Evolutionary conservation across 257 asterid species (phyloP), one percentile per base, ranked within the genome.

Genomic region (Solanum clarkiae): DNA sequence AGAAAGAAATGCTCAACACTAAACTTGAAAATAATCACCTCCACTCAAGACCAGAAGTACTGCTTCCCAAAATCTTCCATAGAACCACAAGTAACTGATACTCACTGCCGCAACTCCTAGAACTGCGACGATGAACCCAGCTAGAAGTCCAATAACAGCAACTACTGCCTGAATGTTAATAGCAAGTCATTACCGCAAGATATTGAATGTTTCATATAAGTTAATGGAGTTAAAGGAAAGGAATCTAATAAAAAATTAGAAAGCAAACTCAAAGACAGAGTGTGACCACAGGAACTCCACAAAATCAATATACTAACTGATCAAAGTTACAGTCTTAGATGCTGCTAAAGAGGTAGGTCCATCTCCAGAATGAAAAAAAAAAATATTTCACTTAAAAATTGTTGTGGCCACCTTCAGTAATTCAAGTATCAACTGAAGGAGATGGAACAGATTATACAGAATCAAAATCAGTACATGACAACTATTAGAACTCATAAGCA

Each of bases 11-110:
- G 75, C 74, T 85, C 65, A 77, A 18, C 85, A 72, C 80, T 68
- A 90, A 70, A 60, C 79, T 54, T 14, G 15, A 87, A 84, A 60
- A 53, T n/a, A 80, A 65, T 87, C 89, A 94, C 99, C 99, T 95
- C 96, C 98, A 83, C 91, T 88, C 47, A 89, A 80, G 87, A 93
- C 84, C 84, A 93, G 54, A 57, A 91, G 86, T 79, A 91, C 89
- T 40, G 97, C 95, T 59, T 91, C 91, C 98, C 98, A 97, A 90
- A 97, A 93, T 93, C 97, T 95, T 84, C 98, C 97, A 85, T 93
- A 95, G 59, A 92, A 68, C 98, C 98, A 95, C 51, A 95, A 86
- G 84, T 93, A 90, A 74, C 86, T 63, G 36, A 88, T 60, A 49
- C 94, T 97, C 66, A 87, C 59, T 86, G 92, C 56, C 83, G 88